Conservation (phyloP, 2,329 filamentous ascomycete genomes). For the Hypoxylon sp. region DNA sequence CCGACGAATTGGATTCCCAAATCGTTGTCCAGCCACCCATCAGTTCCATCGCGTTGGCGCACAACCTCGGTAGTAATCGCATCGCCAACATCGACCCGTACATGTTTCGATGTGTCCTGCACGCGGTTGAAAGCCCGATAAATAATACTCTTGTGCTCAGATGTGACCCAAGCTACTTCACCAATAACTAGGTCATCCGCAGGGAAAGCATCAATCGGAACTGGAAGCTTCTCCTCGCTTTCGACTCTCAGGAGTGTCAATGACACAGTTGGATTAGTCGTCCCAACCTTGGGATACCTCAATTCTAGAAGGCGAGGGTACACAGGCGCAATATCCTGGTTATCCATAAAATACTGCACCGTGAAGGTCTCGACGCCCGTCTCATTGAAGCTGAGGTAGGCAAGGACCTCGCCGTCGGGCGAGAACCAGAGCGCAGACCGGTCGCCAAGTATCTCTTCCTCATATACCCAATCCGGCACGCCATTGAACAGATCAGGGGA, state of each 20-base stretch:
- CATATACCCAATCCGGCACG: constrained; percentile 76
- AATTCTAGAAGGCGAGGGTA: constrained; percentile 75
- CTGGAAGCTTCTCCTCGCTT: constrained; percentile 59
- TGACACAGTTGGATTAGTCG: constrained; percentile 74
- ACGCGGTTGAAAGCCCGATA: constrained; percentile 78
- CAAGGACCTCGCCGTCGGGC: constrained; percentile 68
- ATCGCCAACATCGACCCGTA: constrained; percentile 68
- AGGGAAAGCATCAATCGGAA: constrained; percentile 71
- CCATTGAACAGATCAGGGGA: constrained; percentile 74
- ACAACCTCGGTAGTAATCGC: constrained; percentile 62
- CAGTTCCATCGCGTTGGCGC: constrained; percentile 70
- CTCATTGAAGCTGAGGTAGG: constrained; percentile 72
- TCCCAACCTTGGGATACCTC: constrained; percentile 78
- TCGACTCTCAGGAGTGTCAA: constrained; percentile 71
- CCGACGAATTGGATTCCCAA: constrained; percentile 70
- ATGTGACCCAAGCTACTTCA: constrained; percentile 77
- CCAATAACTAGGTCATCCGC: constrained; percentile 75
- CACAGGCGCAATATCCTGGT: constrained; percentile 67
- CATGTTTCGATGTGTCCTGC: constrained; percentile 74
- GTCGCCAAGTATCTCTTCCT: constrained; percentile 70
- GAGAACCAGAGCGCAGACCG: constrained; percentile 70
- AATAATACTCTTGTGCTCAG: constrained; percentile 71
- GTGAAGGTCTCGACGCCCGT: constrained; percentile 77
- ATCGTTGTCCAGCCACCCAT: constrained; percentile 75
- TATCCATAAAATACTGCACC: constrained; percentile 76